Conservation (phyloP, 176 grass and related monocot species). For the Avena eriantha region DNA sequence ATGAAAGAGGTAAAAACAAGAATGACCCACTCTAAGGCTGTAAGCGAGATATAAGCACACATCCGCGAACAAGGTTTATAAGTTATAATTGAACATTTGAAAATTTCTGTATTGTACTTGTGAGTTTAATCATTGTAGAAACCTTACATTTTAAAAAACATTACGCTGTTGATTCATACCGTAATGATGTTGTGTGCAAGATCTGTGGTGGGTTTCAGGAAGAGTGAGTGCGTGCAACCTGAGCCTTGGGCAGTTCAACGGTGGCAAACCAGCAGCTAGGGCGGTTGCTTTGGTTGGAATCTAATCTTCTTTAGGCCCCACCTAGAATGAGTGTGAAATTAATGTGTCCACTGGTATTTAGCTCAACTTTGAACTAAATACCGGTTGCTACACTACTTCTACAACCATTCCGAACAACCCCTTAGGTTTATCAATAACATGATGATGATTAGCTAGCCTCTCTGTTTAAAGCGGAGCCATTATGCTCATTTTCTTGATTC, state of each 20-base stretch:
- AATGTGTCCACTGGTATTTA: too few relatives aligned
- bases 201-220: conserved; percentile 4
- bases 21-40: neutral
- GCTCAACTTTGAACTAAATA: too few relatives aligned
- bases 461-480: neutral
- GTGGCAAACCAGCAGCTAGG: neutral
- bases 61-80: neutral
- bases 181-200: neutral
- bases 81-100: neutral
- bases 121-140: conserved; percentile 1
- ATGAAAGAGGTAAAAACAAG: neutral
- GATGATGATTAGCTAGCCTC: neutral
- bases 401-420: too few relatives aligned
- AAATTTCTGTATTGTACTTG: neutral
- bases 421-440: neutral
- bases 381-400: too few relatives aligned
- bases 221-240: neutral
- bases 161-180: neutral
- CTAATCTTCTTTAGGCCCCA: neutral
- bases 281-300: neutral
- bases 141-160: neutral
- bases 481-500: neutral
- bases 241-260: neutral
- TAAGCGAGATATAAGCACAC: neutral
- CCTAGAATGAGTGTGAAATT: too few relatives aligned